Conservation (phyloP, 2,329 filamentous ascomycete genomes). For the Pestalotiopsis sp. region DNA sequence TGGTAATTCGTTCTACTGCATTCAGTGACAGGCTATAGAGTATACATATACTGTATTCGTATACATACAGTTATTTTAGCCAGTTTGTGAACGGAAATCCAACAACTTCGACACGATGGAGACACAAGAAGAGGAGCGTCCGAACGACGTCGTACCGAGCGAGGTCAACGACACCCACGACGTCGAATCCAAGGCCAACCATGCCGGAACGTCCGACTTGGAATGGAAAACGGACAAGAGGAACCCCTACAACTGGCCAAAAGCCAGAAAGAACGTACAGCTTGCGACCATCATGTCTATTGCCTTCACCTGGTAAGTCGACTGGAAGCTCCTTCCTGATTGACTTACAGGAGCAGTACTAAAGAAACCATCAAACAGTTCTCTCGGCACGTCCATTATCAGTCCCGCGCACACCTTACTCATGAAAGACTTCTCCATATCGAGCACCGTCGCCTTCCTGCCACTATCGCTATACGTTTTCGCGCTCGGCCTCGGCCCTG, state of each 20-base stretch:
- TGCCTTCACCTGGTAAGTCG: slow-evolving; percentile 42
- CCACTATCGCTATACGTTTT: slow-evolving; percentile 63
- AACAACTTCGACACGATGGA: background rate
- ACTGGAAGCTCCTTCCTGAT: background rate
- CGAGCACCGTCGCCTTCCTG: slow-evolving; percentile 58
- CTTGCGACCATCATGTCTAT: slow-evolving; percentile 40
- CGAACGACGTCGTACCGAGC: background rate
- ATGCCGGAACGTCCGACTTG: slow-evolving; percentile 1
- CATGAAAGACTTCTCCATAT: slow-evolving; percentile 55
- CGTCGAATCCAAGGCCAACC: background rate
- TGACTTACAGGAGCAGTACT: background rate
- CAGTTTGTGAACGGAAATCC: background rate
- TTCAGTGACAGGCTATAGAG: too few relatives aligned
- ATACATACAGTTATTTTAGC: too few relatives aligned
- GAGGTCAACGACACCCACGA: background rate
- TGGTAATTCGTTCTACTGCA: too few relatives aligned
- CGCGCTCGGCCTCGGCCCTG: slow-evolving; percentile 62
- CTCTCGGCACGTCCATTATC: slow-evolving; percentile 57
- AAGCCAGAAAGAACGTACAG: slow-evolving; percentile 41
- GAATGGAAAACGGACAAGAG: slow-evolving; percentile 41
- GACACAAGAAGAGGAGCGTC: background rate
- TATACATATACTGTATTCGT: too few relatives aligned
- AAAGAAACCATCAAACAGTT: slow-evolving; percentile 37
- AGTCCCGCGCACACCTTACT: slow-evolving; percentile 50
- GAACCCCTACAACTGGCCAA: slow-evolving; percentile 58